A percentile compares a stretch with the other conserved stretches of the same genome.
Evolutionary conservation across 2,329 filamentous ascomycete species (phyloP).

Genomic region (Cercospora sp.): DNA sequence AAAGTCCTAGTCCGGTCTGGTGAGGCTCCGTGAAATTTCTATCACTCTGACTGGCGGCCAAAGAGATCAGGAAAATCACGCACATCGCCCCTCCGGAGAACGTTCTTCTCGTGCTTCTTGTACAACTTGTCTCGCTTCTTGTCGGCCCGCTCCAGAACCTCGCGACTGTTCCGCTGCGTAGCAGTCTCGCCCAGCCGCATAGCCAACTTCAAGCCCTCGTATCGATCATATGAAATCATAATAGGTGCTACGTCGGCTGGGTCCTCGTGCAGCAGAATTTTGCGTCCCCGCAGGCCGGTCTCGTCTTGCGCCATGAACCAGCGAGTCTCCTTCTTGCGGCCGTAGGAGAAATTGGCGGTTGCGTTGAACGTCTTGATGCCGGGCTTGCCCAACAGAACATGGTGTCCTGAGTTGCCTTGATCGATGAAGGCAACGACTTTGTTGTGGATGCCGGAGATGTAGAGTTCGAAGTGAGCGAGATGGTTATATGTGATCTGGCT

Average conservation of each 20-base stretch:
- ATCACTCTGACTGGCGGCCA: neutral
- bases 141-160: slow-evolving; percentile 8
- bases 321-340: slow-evolving; percentile 11
- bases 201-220: slow-evolving; percentile 7
- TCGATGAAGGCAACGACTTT: slow-evolving; percentile 14
- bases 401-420: neutral
- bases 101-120: neutral
- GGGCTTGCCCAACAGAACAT: slow-evolving; percentile 6
- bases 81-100: neutral
- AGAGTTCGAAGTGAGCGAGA: slow-evolving; percentile 8
- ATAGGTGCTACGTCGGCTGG: neutral
- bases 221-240: neutral
- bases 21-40: neutral
- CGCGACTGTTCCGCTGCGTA: slow-evolving; percentile 15
- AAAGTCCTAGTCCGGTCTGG: neutral
- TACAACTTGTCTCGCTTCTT: neutral
- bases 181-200: slow-evolving; percentile 8
- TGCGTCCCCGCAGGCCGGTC: neutral
- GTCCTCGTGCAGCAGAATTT: slow-evolving; percentile 6
- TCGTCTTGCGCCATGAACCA: slow-evolving; percentile 8
- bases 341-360: slow-evolving; percentile 8
- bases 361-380: slow-evolving; percentile 1
- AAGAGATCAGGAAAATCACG: neutral
- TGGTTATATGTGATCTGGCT: neutral
- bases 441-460: slow-evolving; percentile 14